Percentiles rank a stretch among this genome's conserved stretches.
phyloP scores from a whole-genome alignment of 208 protist genomes.

The Leptomonas pyrrhocoris region DNA sequence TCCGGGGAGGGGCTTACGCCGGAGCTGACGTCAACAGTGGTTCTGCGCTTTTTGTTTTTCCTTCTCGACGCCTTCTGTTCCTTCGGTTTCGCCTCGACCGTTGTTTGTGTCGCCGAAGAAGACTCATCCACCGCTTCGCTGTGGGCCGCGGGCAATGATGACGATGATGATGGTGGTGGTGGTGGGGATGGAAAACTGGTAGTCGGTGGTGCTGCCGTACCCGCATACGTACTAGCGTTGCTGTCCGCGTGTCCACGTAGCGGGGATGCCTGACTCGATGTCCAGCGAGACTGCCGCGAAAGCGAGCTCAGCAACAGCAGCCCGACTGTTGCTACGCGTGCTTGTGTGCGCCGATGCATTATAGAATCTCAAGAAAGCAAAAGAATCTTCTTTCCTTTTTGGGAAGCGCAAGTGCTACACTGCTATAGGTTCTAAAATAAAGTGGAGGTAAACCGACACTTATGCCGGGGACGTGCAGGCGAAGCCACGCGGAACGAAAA shows the following conservation, averaged over 20 bases:
- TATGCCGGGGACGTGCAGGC: no score
- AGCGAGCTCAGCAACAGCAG: slow-evolving; percentile 14
- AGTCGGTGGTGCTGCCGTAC: no score
- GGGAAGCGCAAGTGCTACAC: no score
- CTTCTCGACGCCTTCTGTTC: not conserved
- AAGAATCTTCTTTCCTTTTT: not conserved
- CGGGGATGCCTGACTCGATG: not conserved
- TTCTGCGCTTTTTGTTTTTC: slow-evolving; percentile 7
- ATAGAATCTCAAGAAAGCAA: not conserved
- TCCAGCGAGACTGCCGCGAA: slow-evolving; percentile 9
- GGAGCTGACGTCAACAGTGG: not conserved
- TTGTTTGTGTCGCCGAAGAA: not conserved
- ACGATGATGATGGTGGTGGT: no score
- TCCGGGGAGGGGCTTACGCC: no score
- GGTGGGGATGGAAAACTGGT: no score
- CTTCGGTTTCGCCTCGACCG: not conserved
- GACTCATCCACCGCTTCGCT: not conserved
- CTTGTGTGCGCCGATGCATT: slow-evolving; percentile 5
- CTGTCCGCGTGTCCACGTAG: not conserved
- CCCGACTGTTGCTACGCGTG: not conserved
- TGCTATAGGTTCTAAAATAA: no score
- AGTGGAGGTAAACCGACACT: no score
- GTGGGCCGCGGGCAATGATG: not conserved
- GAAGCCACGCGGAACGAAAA: no score
- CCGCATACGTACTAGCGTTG: not conserved